Evolutionary conservation across 2,329 filamentous ascomycete species (phyloP).

Genomic region (Plectosphaerella plurivora): DNA sequence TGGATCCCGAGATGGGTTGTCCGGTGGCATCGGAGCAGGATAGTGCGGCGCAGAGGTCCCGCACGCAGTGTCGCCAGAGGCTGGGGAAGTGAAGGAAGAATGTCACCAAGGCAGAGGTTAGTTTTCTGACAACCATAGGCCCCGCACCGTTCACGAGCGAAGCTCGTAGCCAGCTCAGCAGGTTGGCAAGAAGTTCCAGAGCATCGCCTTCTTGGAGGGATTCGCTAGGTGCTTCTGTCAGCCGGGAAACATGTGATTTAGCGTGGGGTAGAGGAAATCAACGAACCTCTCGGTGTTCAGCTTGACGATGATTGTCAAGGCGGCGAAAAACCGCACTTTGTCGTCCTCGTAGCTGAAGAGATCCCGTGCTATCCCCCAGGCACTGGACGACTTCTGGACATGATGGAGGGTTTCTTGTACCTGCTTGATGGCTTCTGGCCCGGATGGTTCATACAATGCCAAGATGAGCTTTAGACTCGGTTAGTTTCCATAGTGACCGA

Average conservation of each 20-base stretch:
- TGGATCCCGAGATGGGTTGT: constrained; percentile 12
- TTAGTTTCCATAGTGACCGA: background rate
- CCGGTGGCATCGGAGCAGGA: constrained; percentile 36
- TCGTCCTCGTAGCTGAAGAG: constrained; percentile 65
- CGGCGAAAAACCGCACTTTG: constrained; percentile 86
- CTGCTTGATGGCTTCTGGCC: constrained; percentile 40
- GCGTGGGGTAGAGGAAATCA: background rate
- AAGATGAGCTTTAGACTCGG: constrained; percentile 35
- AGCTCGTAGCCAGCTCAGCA: constrained; percentile 59
- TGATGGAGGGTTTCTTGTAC: constrained; percentile 72
- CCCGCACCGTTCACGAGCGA: constrained; percentile 48
- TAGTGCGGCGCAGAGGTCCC: constrained; percentile 36
- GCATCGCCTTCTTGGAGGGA: constrained; percentile 54
- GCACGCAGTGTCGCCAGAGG: constrained; percentile 62
- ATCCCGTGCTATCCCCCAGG: constrained; percentile 80
- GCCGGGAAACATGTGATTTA: no score
- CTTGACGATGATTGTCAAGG: constrained; percentile 89
- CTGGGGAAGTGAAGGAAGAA: constrained; percentile 69
- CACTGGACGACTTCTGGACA: constrained; percentile 73
- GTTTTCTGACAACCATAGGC: constrained; percentile 64
- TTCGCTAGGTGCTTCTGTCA: constrained; percentile 24
- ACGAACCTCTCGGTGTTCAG: constrained; percentile 81
- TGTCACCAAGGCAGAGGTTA: constrained; percentile 72
- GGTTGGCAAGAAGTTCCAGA: constrained; percentile 52
- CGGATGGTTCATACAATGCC: constrained; percentile 48